Evolutionary conservation across 345 rosid genomes (phyloP).

Genomic region (Citrus mangshanensis): DNA sequence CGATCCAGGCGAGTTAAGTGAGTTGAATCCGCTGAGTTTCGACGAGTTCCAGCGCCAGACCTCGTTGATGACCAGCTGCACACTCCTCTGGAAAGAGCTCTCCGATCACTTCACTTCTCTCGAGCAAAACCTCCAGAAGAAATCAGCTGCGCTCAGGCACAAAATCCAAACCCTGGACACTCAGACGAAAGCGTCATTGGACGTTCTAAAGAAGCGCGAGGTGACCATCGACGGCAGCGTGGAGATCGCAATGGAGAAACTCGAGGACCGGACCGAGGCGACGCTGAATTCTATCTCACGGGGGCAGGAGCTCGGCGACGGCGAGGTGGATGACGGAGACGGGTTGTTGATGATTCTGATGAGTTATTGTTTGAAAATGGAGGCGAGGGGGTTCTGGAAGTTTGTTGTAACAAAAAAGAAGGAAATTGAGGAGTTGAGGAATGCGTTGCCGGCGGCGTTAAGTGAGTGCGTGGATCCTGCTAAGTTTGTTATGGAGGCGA

Average conservation of each 20-base stretch:
- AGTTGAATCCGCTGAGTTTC: conserved; percentile 77
- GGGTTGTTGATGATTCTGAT: conserved; percentile 51
- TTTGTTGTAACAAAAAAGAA: conserved; percentile 72
- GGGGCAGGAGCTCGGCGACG: conserved; percentile 36
- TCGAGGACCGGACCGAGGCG: conserved; percentile 53
- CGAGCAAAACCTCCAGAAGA: conserved; percentile 70
- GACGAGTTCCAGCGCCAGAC: conserved; percentile 94
- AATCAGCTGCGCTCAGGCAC: conserved; percentile 74
- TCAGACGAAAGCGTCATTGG: conserved; percentile 72
- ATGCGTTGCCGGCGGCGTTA: conserved; percentile 61
- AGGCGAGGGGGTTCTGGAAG: conserved; percentile 73
- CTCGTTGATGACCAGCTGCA: conserved; percentile 96
- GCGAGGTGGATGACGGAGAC: conserved; percentile 79
- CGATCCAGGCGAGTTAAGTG: conserved; percentile 92
- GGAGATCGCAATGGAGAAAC: conserved; percentile 61
- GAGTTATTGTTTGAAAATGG: conserved; percentile 64
- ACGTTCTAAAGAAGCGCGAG: conserved; percentile 74
- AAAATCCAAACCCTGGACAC: conserved; percentile 69
- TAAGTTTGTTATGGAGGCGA: conserved; percentile 74
- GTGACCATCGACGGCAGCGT: conserved; percentile 83
- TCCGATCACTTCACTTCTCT: conserved; percentile 92
- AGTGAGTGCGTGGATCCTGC: conserved; percentile 89
- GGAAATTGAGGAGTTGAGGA: conserved; percentile 64
- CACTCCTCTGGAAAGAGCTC: conserved; percentile 96
- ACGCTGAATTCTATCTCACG: conserved; percentile 22